Percentiles rank a stretch among this genome's conserved stretches.
Evolutionary conservation across 208 protist genomes (phyloP).

Genomic region (Balamuthia mandrillaris): DNA sequence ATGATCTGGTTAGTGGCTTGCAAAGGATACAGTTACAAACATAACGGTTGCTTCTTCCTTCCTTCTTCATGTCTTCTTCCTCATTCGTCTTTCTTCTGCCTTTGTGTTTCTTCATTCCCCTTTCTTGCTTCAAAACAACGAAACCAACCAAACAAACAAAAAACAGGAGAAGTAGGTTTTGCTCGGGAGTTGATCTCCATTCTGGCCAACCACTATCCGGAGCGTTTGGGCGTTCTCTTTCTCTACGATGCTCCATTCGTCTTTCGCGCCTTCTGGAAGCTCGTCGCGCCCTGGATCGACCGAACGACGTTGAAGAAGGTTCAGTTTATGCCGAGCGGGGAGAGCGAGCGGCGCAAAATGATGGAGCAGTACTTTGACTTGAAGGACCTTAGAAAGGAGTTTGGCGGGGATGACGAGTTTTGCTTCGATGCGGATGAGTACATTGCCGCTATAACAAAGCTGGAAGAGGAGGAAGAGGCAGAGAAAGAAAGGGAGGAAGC

Average conservation of each 20-base stretch:
- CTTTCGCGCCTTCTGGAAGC: constrained; percentile 41
- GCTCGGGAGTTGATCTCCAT: constrained; percentile 19
- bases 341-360: not conserved
- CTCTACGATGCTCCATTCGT: constrained; percentile 12
- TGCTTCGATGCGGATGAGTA: constrained; percentile 1
- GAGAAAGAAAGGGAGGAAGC: not conserved
- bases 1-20: constrained; percentile 30
- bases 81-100: too few relatives aligned
- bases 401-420: constrained; percentile 16
- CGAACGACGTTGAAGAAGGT: constrained; percentile 32
- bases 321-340: constrained; percentile 5
- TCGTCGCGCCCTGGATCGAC: constrained; percentile 36
- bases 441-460: not conserved
- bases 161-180: constrained; percentile 17
- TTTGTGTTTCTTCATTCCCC: too few relatives aligned
- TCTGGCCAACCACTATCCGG: constrained; percentile 31
- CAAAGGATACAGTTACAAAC: constrained; percentile 17
- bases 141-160: too few relatives aligned
- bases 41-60: too few relatives aligned
- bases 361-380: too few relatives aligned
- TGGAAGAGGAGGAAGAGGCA: not conserved
- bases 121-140: too few relatives aligned
- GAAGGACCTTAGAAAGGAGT: constrained; percentile 7
- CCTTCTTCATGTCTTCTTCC: too few relatives aligned
- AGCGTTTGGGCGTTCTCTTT: constrained; percentile 20